Evolutionary conservation across 2,329 filamentous ascomycete genomes (phyloP), one percentile per base, ranked within the genome.

Genomic region (Penicillium sp.): DNA sequence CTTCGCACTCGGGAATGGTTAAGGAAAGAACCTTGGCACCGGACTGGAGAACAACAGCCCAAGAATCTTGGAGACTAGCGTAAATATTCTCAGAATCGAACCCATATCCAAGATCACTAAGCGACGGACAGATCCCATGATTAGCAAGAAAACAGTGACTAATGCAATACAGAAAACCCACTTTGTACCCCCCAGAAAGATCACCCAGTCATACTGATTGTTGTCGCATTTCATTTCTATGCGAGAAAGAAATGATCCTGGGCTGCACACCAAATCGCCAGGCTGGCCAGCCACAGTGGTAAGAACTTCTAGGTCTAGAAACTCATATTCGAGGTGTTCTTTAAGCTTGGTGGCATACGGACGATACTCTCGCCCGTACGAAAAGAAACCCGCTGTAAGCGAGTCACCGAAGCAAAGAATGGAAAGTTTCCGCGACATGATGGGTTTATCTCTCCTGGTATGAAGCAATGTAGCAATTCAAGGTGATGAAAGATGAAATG

Each of bases 401-500:
- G 83, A 86, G 77, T 87, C 79, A 69, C 85, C 85, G 69, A 87
- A 84, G 75, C 85, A 87, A 57, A 87, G 79, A 65, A 87, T 80
- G 1, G 58, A 58, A 11, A 59, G 15, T 41, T 48, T 35, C 27
- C 56, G 29, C 27, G 29, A 37, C 60, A 62, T 62, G 6, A 8
- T 51, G 29, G 12, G 11, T 23, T 25, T 1, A 26, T 9, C 4
- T 7, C n/a, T n/a, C 11, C n/a, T 18, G 15, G n/a, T 3, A 3
- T n/a, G 2, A 18, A 18, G 7, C 1, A 37, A 15, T 15, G 5
- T 31, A 6, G 14, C 27, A 27, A 27, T 35, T 15, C 6, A 35
- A 7, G 3, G 12, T 35, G 14, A 6, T 15, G 15, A 8, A 37
- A 18, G n/a, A 18, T n/a, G 7, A 18, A 2, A 9, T 9, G 3